Evolutionary conservation across 371 early-diverging fungal genomes (phyloP).

Genomic region (Mucor racemosus): DNA sequence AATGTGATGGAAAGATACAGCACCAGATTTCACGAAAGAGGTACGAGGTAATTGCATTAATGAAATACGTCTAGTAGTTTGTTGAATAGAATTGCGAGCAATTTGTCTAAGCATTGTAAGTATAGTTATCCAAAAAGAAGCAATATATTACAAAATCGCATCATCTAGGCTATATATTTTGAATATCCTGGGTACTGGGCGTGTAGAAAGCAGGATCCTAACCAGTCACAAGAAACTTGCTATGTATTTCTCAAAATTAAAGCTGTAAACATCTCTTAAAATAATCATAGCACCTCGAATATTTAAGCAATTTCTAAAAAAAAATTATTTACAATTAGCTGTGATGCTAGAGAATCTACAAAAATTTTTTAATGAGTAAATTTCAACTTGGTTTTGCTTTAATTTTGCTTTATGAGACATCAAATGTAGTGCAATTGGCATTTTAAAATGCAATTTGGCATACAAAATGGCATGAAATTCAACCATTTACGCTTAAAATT

Average conservation of each 20-base stretch:
- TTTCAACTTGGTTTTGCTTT: not conserved
- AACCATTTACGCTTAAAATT: too few species aligned
- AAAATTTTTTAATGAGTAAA: not conserved
- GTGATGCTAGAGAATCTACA: not conserved
- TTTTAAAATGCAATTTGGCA: too few species aligned
- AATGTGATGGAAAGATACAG: not conserved
- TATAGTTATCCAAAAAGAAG: not conserved
- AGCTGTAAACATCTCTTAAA: not conserved
- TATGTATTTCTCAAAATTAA: not conserved
- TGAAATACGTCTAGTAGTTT: not conserved
- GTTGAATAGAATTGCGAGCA: not conserved
- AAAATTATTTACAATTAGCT: not conserved
- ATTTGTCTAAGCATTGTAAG: constrained; percentile 6
- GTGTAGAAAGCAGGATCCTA: not conserved
- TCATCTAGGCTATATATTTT: not conserved
- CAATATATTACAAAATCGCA: not conserved
- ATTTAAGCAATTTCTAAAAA: not conserved
- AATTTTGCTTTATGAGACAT: not conserved
- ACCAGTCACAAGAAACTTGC: not conserved
- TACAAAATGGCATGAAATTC: too few species aligned
- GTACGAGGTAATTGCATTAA: not conserved
- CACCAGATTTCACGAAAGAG: not conserved
- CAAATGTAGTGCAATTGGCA: not conserved
- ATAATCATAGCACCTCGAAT: not conserved
- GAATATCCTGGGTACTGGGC: not conserved